Evolutionary conservation across 2,329 filamentous ascomycete genomes (phyloP), one percentile per base, ranked within the genome.

Genomic region (Trichoderma breve): DNA sequence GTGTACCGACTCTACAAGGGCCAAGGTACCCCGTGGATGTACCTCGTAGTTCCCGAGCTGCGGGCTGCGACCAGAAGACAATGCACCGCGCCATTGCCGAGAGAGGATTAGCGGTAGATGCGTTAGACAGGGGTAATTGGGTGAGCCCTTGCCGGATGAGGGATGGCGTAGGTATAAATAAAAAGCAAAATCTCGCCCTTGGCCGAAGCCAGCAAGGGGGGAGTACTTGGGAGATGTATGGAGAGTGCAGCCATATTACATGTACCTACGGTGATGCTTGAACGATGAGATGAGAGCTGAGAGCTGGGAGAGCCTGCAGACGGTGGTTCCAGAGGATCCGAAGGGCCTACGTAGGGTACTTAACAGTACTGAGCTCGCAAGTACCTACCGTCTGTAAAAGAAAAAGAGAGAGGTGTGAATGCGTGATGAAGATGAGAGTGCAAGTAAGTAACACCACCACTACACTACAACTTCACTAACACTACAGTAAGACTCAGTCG

Each of bases 121-220:
- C 3, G 4, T 30, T 64, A 36, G 34, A 71, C 58, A 64, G 68
- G 67, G 68, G 61, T 57, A 61, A 15, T 6, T n/a, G 6, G 32
- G 47, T 34, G 68, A 39, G 51, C 60, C 68, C 36, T 57, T 43
- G 30, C 68, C 30, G 11, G 47, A 64, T 71, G 15, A 4, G 60
- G 68, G 15, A 18, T 71, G 24, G 68, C 60, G 58, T 51, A 43
- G 68, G 68, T 64, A 70, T 30, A 63, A 55, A 64, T 60, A 60
- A 68, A 58, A 53, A 69, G 21, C 26, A 60, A 32, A 58, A 60
- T 65, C 43, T 47, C 26, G 43, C 51, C 21, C 32, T n/a, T 58
- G 64, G 64, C 55, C 36, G 55, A 47, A 69, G 53, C 28, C 53
- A 65, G 62, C 62, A 51, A 24, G 61, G 61, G 26, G 36, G 18